A percentile compares a stretch with the other conserved stretches of the same genome.
phyloP scores from a whole-genome alignment of 1,139 yeast genomes.

The Candida albicans region DNA sequence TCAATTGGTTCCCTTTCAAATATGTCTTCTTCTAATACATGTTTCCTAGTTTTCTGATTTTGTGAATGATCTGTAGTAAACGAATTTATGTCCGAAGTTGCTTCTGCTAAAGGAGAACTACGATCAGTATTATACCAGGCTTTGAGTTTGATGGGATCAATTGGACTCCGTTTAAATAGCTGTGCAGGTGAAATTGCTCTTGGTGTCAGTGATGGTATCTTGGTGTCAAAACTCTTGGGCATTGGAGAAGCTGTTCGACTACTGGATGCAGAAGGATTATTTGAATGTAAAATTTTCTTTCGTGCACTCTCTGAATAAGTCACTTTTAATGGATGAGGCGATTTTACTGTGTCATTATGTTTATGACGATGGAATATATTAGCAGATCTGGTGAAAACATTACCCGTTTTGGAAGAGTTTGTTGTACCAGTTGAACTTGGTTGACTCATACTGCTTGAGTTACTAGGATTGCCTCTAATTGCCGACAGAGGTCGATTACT shows the following conservation, averaged over 20 bases:
- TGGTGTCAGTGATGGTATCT: background rate
- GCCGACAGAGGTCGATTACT: background rate
- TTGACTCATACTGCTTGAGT: constrained; percentile 5
- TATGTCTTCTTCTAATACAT: too few species aligned
- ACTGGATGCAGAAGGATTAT: constrained; percentile 1
- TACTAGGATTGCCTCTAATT: constrained; percentile 1
- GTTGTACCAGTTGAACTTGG: constrained; percentile 9
- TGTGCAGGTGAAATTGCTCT: background rate
- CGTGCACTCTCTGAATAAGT: constrained; percentile 34
- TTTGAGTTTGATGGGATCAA: background rate
- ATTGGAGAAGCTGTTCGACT: constrained; percentile 29
- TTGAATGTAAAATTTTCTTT: constrained; percentile 14
- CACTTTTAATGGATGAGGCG: constrained; percentile 17
- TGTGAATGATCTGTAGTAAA: background rate
- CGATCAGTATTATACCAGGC: too few species aligned
- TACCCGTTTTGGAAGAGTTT: constrained; percentile 23
- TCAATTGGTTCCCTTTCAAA: background rate
- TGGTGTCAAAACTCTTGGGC: background rate
- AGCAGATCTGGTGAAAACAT: constrained; percentile 33
- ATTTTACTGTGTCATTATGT: constrained; percentile 6
- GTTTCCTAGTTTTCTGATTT: background rate
- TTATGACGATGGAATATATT: constrained; percentile 31
- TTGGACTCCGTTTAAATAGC: background rate
- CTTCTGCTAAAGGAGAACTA: too few species aligned
- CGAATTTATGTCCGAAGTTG: too few species aligned